A percentile compares a stretch with the other conserved stretches of the same genome.
Evolutionary conservation across 2,329 filamentous ascomycete genomes (phyloP).

Genomic region (Metarhizium sp.): DNA sequence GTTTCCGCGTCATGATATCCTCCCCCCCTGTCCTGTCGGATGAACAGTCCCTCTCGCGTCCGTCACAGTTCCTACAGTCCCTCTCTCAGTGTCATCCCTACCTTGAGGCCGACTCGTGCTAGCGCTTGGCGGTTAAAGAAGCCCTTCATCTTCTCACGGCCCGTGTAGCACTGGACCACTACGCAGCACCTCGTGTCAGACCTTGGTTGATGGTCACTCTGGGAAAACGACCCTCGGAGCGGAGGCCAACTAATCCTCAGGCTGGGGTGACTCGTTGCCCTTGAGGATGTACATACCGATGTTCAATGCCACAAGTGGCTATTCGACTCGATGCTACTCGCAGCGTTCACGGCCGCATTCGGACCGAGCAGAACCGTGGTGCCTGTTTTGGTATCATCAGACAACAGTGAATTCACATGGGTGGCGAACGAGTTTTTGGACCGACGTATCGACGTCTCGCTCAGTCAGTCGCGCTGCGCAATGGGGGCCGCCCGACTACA

Average conservation of each 20-base stretch:
- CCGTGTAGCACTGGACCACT: no score
- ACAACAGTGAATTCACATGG: no score
- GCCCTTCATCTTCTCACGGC: no score
- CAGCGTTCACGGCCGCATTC: background rate
- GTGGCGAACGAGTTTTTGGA: no score
- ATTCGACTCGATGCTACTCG: background rate
- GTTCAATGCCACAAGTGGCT: slow-evolving; percentile 34
- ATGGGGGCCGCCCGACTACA: no score
- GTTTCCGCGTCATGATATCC: slow-evolving; percentile 53
- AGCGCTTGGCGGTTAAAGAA: slow-evolving; percentile 20
- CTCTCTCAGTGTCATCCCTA: slow-evolving; percentile 60
- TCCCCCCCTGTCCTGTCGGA: slow-evolving; percentile 44
- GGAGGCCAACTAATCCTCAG: slow-evolving; percentile 51
- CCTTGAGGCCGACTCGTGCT: slow-evolving; percentile 8
- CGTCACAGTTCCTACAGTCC: slow-evolving; percentile 59
- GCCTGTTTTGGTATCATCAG: no score
- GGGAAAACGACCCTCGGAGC: slow-evolving; percentile 57
- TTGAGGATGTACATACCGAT: slow-evolving; percentile 18
- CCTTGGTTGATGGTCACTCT: slow-evolving; percentile 46
- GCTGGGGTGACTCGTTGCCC: slow-evolving; percentile 15
- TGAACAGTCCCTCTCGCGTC: slow-evolving; percentile 51
- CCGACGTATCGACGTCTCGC: no score
- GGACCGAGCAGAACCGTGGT: no score
- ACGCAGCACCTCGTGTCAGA: no score
- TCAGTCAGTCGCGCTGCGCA: no score